Conservation (phyloP, 2,329 filamentous ascomycete genomes). For the Colletotrichum aenigma region DNA sequence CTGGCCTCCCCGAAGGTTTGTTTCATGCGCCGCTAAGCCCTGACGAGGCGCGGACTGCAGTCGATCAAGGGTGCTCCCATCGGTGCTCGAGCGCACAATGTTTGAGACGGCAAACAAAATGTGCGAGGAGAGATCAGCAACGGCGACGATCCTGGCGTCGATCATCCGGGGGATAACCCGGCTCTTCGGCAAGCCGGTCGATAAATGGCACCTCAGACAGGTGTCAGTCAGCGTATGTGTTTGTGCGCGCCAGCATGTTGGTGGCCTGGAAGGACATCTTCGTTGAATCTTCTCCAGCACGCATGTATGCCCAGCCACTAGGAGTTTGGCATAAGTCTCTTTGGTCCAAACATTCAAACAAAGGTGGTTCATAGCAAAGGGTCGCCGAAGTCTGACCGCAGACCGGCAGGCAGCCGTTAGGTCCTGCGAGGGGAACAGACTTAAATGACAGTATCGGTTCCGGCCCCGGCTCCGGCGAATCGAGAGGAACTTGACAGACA, state of each 20-base stretch:
- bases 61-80: not conserved
- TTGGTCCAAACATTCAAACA: not conserved
- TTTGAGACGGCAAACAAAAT: constrained; percentile 11
- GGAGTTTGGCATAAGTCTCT: not conserved
- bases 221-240: not conserved
- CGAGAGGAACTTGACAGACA: not conserved
- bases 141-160: not conserved
- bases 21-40: constrained; percentile 12
- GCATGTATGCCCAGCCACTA: not conserved
- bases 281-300: not conserved
- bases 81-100: constrained; percentile 6
- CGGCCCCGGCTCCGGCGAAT: not conserved
- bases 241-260: not conserved
- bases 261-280: not conserved
- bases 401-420: not conserved
- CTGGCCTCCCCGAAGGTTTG: constrained; percentile 17
- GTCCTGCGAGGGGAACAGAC: not conserved
- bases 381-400: not conserved
- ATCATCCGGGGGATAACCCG: not conserved
- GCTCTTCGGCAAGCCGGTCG: not conserved
- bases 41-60: not conserved
- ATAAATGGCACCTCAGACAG: constrained; percentile 8
- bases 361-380: not conserved
- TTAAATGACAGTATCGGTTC: not conserved
- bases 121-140: not conserved